These are phyloP conservation scores for Lactarius akahatsu DNA, from an alignment of 768 basidiomycete genomes.

Conservation along the genomic window DNA sequence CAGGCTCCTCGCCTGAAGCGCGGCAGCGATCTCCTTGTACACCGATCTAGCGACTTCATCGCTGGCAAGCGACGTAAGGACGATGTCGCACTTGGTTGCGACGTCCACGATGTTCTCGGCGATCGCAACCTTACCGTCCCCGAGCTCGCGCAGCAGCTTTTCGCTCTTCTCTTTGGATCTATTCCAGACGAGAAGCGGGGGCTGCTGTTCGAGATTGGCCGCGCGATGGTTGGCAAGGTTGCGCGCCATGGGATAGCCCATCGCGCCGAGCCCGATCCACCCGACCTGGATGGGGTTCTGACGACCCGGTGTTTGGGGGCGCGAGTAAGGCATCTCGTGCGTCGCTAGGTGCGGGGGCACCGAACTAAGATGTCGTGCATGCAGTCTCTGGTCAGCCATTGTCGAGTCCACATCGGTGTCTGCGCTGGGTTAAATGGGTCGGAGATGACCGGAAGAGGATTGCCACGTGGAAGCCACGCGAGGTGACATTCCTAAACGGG, in stretches of 20 bases:
- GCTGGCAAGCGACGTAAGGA: constrained; percentile 70
- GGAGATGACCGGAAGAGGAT: no score
- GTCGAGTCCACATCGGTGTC: neutral
- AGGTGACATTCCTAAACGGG: constrained; percentile 12
- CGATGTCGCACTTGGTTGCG: constrained; percentile 53
- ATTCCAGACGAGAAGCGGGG: constrained; percentile 74
- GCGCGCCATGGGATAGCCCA: constrained; percentile 75
- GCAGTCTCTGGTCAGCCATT: constrained; percentile 22
- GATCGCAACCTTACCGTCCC: constrained; percentile 50
- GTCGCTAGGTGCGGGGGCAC: constrained; percentile 12
- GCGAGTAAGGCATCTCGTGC: constrained; percentile 50
- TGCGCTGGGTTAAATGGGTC: no score
- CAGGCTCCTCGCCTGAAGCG: constrained; percentile 49
- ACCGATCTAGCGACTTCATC: constrained; percentile 68
- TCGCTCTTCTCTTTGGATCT: constrained; percentile 63
- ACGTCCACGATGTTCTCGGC: constrained; percentile 40
- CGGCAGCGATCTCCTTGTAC: constrained; percentile 58
- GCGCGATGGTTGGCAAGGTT: constrained; percentile 66
- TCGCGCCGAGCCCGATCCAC: constrained; percentile 56
- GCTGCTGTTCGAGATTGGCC: constrained; percentile 38
- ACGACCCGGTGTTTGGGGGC: constrained; percentile 52
- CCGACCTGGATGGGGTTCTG: constrained; percentile 42
- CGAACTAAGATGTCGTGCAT: constrained; percentile 10
- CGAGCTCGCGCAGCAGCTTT: constrained; percentile 55
- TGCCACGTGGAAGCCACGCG: constrained; percentile 21